A percentile compares a stretch with the other conserved stretches of the same genome.
These are phyloP conservation scores for Fraxinus sp. DNA, from an alignment of 305 asterid genomes.

Conservation along the genomic window DNA sequence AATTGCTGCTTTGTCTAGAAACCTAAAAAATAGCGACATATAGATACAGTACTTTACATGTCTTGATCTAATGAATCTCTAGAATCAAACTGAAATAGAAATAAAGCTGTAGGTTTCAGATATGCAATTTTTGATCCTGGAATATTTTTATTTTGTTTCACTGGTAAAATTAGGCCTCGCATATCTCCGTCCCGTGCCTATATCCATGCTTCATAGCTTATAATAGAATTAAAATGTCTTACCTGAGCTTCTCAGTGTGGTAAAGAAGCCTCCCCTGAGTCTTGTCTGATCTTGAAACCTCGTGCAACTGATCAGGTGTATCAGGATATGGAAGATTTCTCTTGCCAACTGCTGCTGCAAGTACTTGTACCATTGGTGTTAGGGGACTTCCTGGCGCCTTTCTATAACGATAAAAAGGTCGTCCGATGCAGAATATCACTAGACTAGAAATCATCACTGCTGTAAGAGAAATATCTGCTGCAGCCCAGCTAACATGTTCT, in stretches of 20 bases:
- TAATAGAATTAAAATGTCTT: background rate
- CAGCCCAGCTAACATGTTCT: slow-evolving; percentile 70
- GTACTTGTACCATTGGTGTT: slow-evolving; percentile 26
- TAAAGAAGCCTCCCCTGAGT: slow-evolving; percentile 21
- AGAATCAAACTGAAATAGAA: background rate
- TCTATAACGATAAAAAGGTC: slow-evolving; percentile 24
- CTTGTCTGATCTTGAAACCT: slow-evolving; percentile 21
- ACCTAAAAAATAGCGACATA: slow-evolving; percentile 34
- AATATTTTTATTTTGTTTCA: background rate
- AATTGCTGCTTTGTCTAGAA: slow-evolving; percentile 85
- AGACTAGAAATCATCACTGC: slow-evolving; percentile 46
- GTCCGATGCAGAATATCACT: slow-evolving; percentile 44
- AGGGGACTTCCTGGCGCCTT: slow-evolving; percentile 29
- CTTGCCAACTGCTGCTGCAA: slow-evolving; percentile 31
- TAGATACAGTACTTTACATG: background rate
- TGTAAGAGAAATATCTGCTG: slow-evolving; percentile 63
- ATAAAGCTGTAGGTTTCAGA: background rate
- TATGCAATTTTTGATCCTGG: background rate
- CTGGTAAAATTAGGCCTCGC: background rate
- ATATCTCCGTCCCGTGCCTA: background rate
- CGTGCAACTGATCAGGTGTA: slow-evolving; percentile 20
- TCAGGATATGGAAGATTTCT: slow-evolving; percentile 29
- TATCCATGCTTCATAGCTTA: background rate
- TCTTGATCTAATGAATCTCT: background rate
- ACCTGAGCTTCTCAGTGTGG: slow-evolving; percentile 26